phyloP scores from a whole-genome alignment of 345 rosid species.

The Lumnitzera racemosa region DNA sequence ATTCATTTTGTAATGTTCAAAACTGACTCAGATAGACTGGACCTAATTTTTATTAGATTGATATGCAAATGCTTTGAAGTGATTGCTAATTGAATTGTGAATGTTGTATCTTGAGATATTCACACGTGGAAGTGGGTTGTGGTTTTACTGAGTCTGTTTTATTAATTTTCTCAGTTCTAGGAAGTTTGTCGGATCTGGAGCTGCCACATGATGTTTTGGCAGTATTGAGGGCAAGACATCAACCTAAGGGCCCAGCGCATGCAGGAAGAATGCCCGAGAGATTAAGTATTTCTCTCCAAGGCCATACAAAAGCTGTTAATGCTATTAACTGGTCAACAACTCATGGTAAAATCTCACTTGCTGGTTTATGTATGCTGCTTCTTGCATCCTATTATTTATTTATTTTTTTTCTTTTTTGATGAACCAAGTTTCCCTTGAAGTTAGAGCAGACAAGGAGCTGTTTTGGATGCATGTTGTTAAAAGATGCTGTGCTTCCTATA shows the following conservation, averaged over 20 bases:
- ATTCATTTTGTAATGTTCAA: not conserved
- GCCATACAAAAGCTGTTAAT: slow-evolving; percentile 67
- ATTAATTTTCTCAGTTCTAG: slow-evolving; percentile 35
- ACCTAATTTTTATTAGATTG: not conserved
- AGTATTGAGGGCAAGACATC: slow-evolving; percentile 23
- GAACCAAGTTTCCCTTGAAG: not conserved
- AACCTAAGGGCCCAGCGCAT: slow-evolving; percentile 16
- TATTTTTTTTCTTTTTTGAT: not conserved
- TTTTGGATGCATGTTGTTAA: too few species aligned
- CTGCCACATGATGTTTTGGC: slow-evolving; percentile 34
- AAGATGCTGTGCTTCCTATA: too few species aligned
- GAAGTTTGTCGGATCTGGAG: slow-evolving; percentile 47
- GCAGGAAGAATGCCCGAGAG: slow-evolving; percentile 35
- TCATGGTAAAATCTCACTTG: slow-evolving; percentile 42
- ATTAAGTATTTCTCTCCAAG: slow-evolving; percentile 36
- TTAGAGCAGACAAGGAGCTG: too few species aligned
- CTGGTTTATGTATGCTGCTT: not conserved
- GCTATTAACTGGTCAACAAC: slow-evolving; percentile 65
- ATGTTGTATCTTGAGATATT: not conserved
- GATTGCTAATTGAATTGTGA: not conserved
- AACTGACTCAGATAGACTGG: not conserved
- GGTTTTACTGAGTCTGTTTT: slow-evolving; percentile 8
- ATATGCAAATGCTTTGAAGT: not conserved
- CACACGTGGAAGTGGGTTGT: not conserved
- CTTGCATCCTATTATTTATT: not conserved